Evolutionary conservation across 2,329 filamentous ascomycete species (phyloP).

Genomic region (Stagonosporopsis chrysanthemi): DNA sequence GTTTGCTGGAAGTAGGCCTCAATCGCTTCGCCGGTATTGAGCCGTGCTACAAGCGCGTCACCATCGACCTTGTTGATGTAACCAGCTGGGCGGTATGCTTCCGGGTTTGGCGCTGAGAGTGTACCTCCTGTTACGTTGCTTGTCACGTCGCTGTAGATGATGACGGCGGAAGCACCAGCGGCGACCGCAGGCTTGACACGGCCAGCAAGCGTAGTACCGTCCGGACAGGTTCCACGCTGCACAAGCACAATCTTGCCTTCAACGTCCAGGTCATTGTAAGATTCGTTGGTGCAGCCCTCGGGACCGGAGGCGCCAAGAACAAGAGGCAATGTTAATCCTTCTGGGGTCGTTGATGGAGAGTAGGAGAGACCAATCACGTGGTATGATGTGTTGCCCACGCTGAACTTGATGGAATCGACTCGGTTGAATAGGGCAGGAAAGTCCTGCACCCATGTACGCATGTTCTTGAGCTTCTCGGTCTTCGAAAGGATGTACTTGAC

Average conservation of each 20-base stretch:
- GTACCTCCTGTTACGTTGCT: conserved; percentile 52
- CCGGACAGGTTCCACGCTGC: conserved; percentile 52
- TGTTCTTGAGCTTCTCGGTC: conserved; percentile 51
- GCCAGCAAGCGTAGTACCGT: conserved; percentile 52
- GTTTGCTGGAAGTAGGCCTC: conserved; percentile 55
- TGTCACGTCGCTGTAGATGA: conserved; percentile 52
- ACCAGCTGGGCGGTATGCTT: conserved; percentile 48
- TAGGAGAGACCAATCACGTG: conserved; percentile 56
- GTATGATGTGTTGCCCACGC: conserved; percentile 47
- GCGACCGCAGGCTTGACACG: conserved; percentile 51
- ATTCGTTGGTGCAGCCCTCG: conserved; percentile 51
- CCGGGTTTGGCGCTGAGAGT: conserved; percentile 48
- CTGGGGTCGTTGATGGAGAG: conserved; percentile 57
- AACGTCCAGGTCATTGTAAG: conserved; percentile 51
- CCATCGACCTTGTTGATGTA: conserved; percentile 57
- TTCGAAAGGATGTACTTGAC: conserved; percentile 64
- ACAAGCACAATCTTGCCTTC: conserved; percentile 53
- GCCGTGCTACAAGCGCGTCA: conserved; percentile 48
- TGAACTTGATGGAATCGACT: conserved; percentile 53
- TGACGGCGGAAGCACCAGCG: conserved; percentile 52
- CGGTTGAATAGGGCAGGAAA: conserved; percentile 57
- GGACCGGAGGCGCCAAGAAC: conserved; percentile 52
- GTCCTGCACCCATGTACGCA: conserved; percentile 57
- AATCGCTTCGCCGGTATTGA: conserved; percentile 52
- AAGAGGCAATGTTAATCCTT: conserved; percentile 54